Base-by-base conservation (phyloP, 306 rosid species). In the Quercus suber region DNA sequence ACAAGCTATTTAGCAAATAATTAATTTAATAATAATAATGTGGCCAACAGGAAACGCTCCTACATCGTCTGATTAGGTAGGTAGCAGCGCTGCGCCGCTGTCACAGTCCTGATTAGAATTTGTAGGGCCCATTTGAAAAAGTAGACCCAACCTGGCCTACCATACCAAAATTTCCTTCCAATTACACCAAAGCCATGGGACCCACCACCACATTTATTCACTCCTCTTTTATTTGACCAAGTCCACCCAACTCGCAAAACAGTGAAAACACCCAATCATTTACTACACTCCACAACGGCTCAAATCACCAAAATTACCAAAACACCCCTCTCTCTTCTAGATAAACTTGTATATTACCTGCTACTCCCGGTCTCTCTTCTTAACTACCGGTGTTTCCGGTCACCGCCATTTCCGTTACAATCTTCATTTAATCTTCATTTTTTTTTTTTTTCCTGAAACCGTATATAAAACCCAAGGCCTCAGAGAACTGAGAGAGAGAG, bases 351-450 rank as follows among this genome's bases (percentile, higher is more conserved):
- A 67, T 33, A 68, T 35, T 14, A 68, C 51, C 72, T 13, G 72
- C 23, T 7, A 33, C 25, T 35, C 72, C 52, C n/a, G 72, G 72
- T 68, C 17, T 5, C 27, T 19, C 11, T 65, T 12, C 27, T 4
- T 19, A 3, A 37, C 17, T 20, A 81, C 88, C 83, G 88, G 73
- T 4, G 6, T 30, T 70, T 73, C 74, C 85, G 79, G 88, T 85
- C 81, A 56, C 78, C 12, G 19, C 60, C 58, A 14, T 81, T 58
- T 55, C 85, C 85, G 85, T 84, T 81, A 31, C 73, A n/a, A 51
- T 43, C 17, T 41, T 53, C 71, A 1, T 6, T 1, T n/a, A n/a
- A n/a, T n/a, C n/a, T n/a, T n/a, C n/a, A n/a, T n/a, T n/a, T n/a
- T 41, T 25, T 2, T 55, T 55, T 23, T 23, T 23, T 0, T 23